Conservation (phyloP, 805 yeast species). For the Nakazawaea wyomingensis region DNA sequence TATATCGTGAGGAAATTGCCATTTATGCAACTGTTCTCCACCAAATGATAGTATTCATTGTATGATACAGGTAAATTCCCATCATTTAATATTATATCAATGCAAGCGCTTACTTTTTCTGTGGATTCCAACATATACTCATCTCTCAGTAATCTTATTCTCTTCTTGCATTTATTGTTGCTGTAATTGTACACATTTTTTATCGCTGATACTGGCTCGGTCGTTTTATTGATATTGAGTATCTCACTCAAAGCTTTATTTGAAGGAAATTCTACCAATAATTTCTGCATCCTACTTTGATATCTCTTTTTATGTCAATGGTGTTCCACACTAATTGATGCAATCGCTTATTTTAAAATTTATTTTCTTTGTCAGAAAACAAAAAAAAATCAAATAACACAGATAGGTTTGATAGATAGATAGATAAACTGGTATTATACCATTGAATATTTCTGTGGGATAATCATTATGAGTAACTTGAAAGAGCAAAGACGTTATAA, state of each 20-base stretch:
- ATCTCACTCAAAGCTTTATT: background rate
- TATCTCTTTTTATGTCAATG: too few species aligned
- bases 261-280: background rate
- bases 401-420: too few species aligned
- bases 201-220: background rate
- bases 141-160: background rate
- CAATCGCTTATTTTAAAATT: too few species aligned
- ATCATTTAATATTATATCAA: background rate
- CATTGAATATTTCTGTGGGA: too few species aligned
- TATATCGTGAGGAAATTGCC: conserved; percentile 2
- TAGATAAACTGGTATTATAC: too few species aligned
- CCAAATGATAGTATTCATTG: conserved; percentile 3
- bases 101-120: background rate
- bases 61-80: background rate
- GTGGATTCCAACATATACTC: background rate
- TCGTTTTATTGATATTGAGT: background rate
- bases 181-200: background rate
- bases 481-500: conserved; percentile 8
- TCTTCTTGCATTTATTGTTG: background rate
- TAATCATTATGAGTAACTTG: background rate
- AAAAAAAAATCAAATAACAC: too few species aligned
- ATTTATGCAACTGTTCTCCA: conserved; percentile 3
- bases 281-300: too few species aligned
- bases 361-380: background rate
- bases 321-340: too few species aligned